phyloP scores from a whole-genome alignment of 225 moss, liverwort and hornwort species.

The Marchantia polymorpha region DNA sequence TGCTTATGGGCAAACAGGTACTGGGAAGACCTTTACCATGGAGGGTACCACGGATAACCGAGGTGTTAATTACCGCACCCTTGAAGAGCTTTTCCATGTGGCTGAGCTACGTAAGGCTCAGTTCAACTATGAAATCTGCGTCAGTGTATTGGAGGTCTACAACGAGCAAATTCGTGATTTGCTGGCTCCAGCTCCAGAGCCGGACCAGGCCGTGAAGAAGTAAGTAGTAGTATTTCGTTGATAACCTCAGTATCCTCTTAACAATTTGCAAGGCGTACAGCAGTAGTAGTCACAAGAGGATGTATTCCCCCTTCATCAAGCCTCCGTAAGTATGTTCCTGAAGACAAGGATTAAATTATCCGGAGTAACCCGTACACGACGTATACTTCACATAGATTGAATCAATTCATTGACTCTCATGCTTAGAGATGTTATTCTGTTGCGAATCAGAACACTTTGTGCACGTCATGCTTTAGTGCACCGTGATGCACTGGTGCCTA shows the following conservation, averaged over 20 bases:
- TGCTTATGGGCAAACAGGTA: slow-evolving; percentile 92
- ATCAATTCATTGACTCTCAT: too few species aligned
- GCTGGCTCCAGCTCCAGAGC: slow-evolving; percentile 50
- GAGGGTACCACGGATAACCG: slow-evolving; percentile 70
- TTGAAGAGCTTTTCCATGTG: slow-evolving; percentile 83
- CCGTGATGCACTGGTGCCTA: not conserved
- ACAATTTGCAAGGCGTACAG: too few species aligned
- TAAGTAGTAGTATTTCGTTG: slow-evolving; percentile 22
- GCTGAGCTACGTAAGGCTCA: slow-evolving; percentile 59
- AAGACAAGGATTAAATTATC: not conserved
- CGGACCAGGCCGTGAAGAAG: slow-evolving; percentile 74
- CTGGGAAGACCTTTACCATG: slow-evolving; percentile 95
- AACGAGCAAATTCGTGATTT: slow-evolving; percentile 98
- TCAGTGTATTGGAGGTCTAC: slow-evolving; percentile 88
- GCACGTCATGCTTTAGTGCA: not conserved
- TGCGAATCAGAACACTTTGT: not conserved
- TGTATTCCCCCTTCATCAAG: too few species aligned
- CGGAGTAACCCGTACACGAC: not conserved
- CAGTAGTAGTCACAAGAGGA: too few species aligned
- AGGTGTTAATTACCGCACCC: slow-evolving; percentile 87
- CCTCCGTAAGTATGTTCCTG: not conserved
- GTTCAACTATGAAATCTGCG: slow-evolving; percentile 60
- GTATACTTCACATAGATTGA: too few species aligned
- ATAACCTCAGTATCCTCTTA: too few species aligned
- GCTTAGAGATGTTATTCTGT: not conserved